Base-by-base conservation (phyloP, 2,329 filamentous ascomycete genomes). In the Seiridium unicorne region DNA sequence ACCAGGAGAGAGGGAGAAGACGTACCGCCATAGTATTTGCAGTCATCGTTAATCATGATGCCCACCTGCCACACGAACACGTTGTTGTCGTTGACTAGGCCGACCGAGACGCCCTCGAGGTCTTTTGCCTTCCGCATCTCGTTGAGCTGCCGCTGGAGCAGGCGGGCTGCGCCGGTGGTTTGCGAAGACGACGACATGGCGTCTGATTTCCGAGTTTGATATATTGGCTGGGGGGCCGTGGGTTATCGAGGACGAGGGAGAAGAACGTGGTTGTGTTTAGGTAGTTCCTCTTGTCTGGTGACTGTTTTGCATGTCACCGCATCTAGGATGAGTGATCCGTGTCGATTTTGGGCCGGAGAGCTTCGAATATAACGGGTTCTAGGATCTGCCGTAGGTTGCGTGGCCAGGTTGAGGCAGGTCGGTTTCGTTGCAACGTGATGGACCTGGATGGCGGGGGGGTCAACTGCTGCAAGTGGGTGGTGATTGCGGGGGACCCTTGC, bases 41-140 rank as follows among this genome's bases (percentile, higher is more conserved):
- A 93, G 72, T 96, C 93, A 69, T 97, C 93, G 63, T 87, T 92
- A 66, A 98, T 94, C 94, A 99, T 98, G 62, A 99, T 86, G 91
- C 97, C 97, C 26, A 98, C 93, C 76, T 98, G 93, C 95, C 95
- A 99, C 79, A 96, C 91, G 66, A 97, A 97, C 8, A 98, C 88
- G 73, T 96, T 96, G 77, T 80, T 90, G 74, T 90, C 91, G 69
- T 89, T 88, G 57, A 93, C 88, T 48, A 99, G 81, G 0, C 95
- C 95, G 69, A 92, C 96, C 63, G 93, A 97, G 71, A 98, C 97
- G 57, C 94, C 95, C 0, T 92, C 92, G 51, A 98, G 90, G 75
- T 97, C 93, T 73, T 93, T 94, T 74, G 92, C 89, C 32, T 84
- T 87, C 77, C 96, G 92, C 87, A 99, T 98, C 73, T 96, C 89